A percentile compares a stretch with the other conserved stretches of the same genome.
These are phyloP conservation scores for Basipetospora sp. DNA, from an alignment of 2,329 filamentous ascomycete species.

Conservation along the genomic window DNA sequence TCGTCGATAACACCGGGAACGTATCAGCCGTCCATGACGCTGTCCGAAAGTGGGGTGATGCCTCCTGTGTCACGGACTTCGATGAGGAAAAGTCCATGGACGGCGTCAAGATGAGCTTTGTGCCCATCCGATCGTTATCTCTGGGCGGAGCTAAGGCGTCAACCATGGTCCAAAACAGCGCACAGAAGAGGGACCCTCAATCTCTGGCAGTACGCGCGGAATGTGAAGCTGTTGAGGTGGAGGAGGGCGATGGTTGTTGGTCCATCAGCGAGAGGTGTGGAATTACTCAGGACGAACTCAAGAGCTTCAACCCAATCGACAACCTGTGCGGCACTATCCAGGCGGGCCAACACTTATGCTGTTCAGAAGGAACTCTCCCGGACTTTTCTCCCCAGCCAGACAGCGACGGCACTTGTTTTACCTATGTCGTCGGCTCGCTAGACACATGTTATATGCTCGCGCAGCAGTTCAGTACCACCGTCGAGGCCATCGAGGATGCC, in stretches of 20 bases:
- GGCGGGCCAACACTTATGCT: conserved; percentile 22
- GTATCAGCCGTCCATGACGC: neutral
- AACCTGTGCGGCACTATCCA: conserved; percentile 16
- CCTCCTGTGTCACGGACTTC: neutral
- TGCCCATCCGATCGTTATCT: neutral
- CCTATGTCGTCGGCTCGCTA: conserved; percentile 17
- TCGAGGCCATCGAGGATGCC: conserved; percentile 20
- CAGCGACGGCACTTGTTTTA: conserved; percentile 21
- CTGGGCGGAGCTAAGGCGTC: neutral
- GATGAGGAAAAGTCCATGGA: conserved; percentile 1
- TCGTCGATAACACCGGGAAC: conserved; percentile 1
- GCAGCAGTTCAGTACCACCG: conserved; percentile 18
- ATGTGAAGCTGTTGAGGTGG: conserved; percentile 19
- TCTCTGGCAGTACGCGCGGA: neutral
- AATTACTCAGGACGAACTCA: conserved; percentile 23
- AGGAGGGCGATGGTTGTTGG: conserved; percentile 22
- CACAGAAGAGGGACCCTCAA: neutral
- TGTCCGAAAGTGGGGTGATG: conserved; percentile 1
- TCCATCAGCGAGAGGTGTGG: conserved; percentile 23
- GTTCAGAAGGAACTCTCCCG: conserved; percentile 15
- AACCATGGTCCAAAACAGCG: neutral
- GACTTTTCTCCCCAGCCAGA: conserved; percentile 11
- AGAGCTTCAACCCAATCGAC: conserved; percentile 20
- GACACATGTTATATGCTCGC: conserved; percentile 24
- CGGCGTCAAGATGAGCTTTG: neutral